Evolutionary conservation across 495 filamentous ascomycete genomes (phyloP).

Genomic region (Talaromyces wortmannii): DNA sequence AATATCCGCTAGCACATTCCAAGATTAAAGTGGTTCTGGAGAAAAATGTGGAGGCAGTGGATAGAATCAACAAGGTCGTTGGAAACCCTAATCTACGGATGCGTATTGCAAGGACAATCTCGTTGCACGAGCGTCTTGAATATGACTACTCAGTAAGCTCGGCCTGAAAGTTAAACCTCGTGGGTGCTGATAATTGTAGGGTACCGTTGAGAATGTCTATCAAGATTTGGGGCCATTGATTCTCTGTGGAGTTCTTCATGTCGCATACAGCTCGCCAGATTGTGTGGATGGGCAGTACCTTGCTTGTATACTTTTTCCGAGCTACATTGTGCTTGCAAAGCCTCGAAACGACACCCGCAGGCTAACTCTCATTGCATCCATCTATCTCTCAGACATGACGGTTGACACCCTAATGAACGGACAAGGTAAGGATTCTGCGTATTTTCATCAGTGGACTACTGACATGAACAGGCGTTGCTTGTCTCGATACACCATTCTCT

Average conservation of each 20-base stretch:
- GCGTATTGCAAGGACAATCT: constrained; percentile 45
- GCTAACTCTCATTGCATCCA: constrained; percentile 69
- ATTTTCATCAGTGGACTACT: background rate
- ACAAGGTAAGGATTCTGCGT: constrained; percentile 41
- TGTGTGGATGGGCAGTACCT: constrained; percentile 72
- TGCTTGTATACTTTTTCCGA: constrained; percentile 78
- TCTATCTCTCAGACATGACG: constrained; percentile 61
- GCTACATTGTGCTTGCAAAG: constrained; percentile 72
- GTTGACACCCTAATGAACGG: constrained; percentile 77
- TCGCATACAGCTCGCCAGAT: constrained; percentile 64
- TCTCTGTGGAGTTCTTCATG: constrained; percentile 81
- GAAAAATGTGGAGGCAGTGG: constrained; percentile 61
- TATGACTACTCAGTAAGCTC: constrained; percentile 61
- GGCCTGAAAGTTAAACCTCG: constrained; percentile 4
- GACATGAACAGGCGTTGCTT: constrained; percentile 63
- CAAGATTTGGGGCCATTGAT: constrained; percentile 73
- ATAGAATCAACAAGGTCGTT: constrained; percentile 72
- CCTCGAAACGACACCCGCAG: constrained; percentile 49
- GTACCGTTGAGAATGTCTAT: constrained; percentile 43
- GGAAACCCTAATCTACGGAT: constrained; percentile 30
- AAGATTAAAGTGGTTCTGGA: constrained; percentile 71
- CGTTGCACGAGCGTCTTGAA: constrained; percentile 47
- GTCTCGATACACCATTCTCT: constrained; percentile 75
- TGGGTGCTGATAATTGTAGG: constrained; percentile 12
- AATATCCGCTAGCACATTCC: constrained; percentile 74